Evolutionary conservation across 75 land plant species (phyloP).

Genomic region (Sequoiadendron giganteum): DNA sequence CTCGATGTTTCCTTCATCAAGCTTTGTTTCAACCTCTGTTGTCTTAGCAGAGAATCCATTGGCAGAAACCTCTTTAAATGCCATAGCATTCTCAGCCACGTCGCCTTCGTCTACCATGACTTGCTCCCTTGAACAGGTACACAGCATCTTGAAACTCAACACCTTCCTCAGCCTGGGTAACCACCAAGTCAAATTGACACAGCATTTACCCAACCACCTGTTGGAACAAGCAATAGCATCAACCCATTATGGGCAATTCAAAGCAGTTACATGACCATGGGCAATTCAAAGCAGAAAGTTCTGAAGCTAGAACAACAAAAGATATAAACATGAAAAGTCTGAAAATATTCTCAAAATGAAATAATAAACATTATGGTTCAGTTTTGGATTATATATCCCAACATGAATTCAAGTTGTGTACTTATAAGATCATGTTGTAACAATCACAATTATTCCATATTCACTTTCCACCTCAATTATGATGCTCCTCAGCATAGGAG

Average conservation of each 20-base stretch:
- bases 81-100: conserved; percentile 3
- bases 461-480: background rate
- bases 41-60: conserved; percentile 60
- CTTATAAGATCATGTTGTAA: background rate
- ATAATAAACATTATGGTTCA: background rate
- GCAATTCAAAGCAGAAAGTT: background rate
- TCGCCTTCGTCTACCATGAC: conserved; percentile 15
- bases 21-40: conserved; percentile 68
- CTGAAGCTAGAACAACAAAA: conserved; percentile 4
- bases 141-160: conserved; percentile 25
- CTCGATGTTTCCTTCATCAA: conserved; percentile 87
- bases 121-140: conserved; percentile 37
- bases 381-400: background rate
- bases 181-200: conserved; percentile 1
- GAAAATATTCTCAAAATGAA: background rate
- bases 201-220: conserved; percentile 15
- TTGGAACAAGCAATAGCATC: background rate
- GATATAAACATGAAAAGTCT: background rate
- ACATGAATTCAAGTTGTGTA: background rate
- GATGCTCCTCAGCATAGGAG: background rate
- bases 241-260: background rate
- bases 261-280: background rate
- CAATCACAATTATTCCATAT: background rate
- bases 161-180: background rate
- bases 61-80: conserved; percentile 28